Base-by-base conservation (phyloP, 805 yeast genomes). In the Lachancea dasiensis region DNA sequence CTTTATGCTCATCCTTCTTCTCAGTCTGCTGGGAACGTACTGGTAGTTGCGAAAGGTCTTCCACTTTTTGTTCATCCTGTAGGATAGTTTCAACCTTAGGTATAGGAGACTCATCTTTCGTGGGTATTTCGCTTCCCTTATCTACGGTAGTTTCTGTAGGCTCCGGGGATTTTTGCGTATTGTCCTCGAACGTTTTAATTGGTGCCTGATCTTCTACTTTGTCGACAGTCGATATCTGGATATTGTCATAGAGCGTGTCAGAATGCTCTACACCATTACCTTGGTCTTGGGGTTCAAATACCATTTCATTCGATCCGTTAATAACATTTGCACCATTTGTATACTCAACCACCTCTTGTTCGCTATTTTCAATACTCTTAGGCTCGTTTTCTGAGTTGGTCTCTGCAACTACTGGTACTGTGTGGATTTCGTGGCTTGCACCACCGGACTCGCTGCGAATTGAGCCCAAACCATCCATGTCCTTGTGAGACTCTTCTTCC, bases 401-500 rank as follows among this genome's bases (percentile, higher is more conserved):
- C 6, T 30, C 25, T 4, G 19, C 33, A 17, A 20, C 25, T 18
- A 11, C 25, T 16, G 19, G 4, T 13, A 20, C 17, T 19, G 19
- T 25, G 33, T 30, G 24, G 3, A 20, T 30, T 9, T 20, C 33
- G 17, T 30, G 25, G 16, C 4, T 20, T n/a, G 11, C 25, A 19
- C 13, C 33, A 13, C n/a, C 25, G 9, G 15, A 7, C 7, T 30
- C 33, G 33, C 17, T 5, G 8, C 25, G 5, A n/a, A n/a, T 20
- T 20, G 33, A 17, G 19, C 13, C 33, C 17, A 20, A 30, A 20
- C 33, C 33, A 8, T 20, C 25, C 11, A 20, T 15, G 13, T 30
- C 33, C 8, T 30, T 17, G 10, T 19, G 10, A 8, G 8, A 10
- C n/a, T n/a, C 33, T 30, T 30, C 25, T 25, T 30, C 33, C 33